Evolutionary conservation across 2,329 filamentous ascomycete genomes (phyloP).

Genomic region (Fusarium abutilonis): DNA sequence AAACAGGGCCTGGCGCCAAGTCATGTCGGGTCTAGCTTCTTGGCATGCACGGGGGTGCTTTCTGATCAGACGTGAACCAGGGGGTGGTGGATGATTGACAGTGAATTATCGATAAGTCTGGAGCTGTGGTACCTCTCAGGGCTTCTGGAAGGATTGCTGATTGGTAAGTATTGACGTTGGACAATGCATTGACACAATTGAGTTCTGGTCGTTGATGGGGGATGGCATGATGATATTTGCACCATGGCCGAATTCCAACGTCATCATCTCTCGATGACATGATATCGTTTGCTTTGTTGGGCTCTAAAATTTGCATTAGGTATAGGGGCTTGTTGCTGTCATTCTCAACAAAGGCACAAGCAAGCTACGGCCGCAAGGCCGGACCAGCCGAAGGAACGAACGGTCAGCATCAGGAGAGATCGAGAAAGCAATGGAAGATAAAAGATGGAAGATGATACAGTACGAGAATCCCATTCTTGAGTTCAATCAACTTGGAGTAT

Average conservation of each 20-base stretch:
- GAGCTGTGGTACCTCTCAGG: slow-evolving; percentile 13
- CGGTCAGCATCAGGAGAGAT: slow-evolving; percentile 14
- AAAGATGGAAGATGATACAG: not conserved
- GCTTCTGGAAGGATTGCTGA: slow-evolving; percentile 36
- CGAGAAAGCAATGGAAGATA: not conserved
- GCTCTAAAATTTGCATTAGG: slow-evolving; percentile 15
- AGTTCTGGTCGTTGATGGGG: slow-evolving; percentile 14
- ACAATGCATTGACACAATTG: slow-evolving; percentile 21
- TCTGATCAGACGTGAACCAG: slow-evolving; percentile 12
- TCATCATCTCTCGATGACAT: slow-evolving; percentile 33
- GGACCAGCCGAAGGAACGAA: slow-evolving; percentile 21
- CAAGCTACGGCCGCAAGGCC: slow-evolving; percentile 7
- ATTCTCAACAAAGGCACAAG: slow-evolving; percentile 20
- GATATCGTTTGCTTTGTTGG: slow-evolving; percentile 15
- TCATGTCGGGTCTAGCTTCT: slow-evolving; percentile 33
- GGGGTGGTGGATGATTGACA: slow-evolving; percentile 6
- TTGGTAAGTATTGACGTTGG: slow-evolving; percentile 23
- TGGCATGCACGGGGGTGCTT: slow-evolving; percentile 28
- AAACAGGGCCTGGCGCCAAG: slow-evolving; percentile 40
- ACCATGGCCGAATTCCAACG: slow-evolving; percentile 37
- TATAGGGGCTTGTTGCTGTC: slow-evolving; percentile 12
- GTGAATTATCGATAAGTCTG: slow-evolving; percentile 41
- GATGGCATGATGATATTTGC: slow-evolving; percentile 38
- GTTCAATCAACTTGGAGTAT: slow-evolving; percentile 7
- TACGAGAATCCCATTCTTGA: not conserved